Percentiles rank a stretch among this genome's conserved stretches.
Evolutionary conservation across 1,284 basidiomycete species (phyloP).

Genomic region (Malassezia obtusa): DNA sequence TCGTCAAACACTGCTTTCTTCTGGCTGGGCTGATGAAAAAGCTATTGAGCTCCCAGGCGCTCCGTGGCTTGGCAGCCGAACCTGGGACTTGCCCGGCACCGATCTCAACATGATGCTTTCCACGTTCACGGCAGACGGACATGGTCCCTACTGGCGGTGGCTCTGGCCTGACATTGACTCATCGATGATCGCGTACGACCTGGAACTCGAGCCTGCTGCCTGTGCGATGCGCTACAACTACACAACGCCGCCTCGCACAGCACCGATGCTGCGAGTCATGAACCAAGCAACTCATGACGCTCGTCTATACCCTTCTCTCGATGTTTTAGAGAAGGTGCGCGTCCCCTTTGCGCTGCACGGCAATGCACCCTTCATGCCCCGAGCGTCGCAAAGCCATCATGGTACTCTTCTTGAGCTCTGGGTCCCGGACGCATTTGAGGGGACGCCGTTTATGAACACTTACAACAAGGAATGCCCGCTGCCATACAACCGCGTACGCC

Average conservation of each 20-base stretch:
- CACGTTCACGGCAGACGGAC: background rate
- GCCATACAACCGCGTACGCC: slow-evolving; percentile 20
- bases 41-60: background rate
- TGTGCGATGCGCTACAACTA: slow-evolving; percentile 14
- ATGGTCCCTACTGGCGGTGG: slow-evolving; percentile 19
- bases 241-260: slow-evolving; percentile 15
- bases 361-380: slow-evolving; percentile 37
- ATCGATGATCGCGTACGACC: slow-evolving; percentile 24
- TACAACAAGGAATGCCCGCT: slow-evolving; percentile 16
- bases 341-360: slow-evolving; percentile 31
- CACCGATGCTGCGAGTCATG: slow-evolving; percentile 30
- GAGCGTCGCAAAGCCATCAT: slow-evolving; percentile 7
- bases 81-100: slow-evolving; percentile 7
- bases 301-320: slow-evolving; percentile 27
- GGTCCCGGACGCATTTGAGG: slow-evolving; percentile 21
- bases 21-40: slow-evolving; percentile 22
- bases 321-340: slow-evolving; percentile 13
- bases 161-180: slow-evolving; percentile 22
- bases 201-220: slow-evolving; percentile 21
- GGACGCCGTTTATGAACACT: background rate
- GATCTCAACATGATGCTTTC: background rate
- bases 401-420: slow-evolving; percentile 28
- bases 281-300: slow-evolving; percentile 31
- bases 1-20: slow-evolving; percentile 21
- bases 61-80: background rate